Percentiles rank a stretch among this genome's conserved stretches.
phyloP scores from a whole-genome alignment of 2,329 filamentous ascomycete species.

The Rutstroemia sp. region DNA sequence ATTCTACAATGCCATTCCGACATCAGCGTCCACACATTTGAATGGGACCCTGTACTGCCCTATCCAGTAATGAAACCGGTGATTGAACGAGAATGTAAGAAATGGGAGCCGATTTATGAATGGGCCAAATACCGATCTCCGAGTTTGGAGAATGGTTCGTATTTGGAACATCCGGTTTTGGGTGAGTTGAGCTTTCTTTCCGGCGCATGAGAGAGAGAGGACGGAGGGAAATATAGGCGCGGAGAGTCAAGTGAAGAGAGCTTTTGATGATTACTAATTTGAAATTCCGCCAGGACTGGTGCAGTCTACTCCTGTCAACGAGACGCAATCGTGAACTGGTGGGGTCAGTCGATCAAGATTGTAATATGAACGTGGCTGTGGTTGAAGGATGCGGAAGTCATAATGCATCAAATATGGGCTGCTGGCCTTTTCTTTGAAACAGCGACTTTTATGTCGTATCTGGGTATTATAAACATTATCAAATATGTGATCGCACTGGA shows the following conservation, averaged over 20 bases:
- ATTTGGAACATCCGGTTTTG: not conserved
- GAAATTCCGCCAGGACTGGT: not conserved
- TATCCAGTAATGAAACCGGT: not conserved
- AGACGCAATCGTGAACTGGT: not conserved
- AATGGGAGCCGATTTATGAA: not conserved
- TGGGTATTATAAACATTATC: conserved; percentile 1
- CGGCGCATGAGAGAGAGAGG: not conserved
- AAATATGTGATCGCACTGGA: not conserved
- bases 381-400: not conserved
- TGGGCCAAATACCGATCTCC: not conserved
- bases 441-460: not conserved
- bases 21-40: not conserved
- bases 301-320: not conserved
- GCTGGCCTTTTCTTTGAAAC: no score
- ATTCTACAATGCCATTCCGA: not conserved
- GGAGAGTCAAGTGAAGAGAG: not conserved
- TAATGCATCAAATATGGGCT: no score
- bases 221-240: not conserved
- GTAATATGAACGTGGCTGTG: no score
- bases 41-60: not conserved
- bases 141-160: not conserved
- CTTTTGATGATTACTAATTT: not conserved
- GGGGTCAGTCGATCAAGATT: not conserved
- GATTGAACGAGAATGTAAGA: not conserved
- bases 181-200: not conserved